Conservation (phyloP, 257 asterid species). For the Perilla frutescens region DNA sequence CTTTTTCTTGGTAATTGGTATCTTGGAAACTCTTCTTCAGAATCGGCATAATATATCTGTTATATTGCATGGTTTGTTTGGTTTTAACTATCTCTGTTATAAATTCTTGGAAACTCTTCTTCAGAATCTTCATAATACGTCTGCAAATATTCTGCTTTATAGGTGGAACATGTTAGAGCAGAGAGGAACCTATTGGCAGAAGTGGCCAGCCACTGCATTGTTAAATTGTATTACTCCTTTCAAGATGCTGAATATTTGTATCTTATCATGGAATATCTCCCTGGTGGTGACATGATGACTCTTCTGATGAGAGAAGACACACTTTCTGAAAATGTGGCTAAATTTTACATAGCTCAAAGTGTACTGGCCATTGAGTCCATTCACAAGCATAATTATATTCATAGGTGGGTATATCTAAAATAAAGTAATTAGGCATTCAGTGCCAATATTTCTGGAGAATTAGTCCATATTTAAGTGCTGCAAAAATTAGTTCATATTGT, state of each 20-base stretch:
- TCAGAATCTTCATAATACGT: conserved; percentile 32
- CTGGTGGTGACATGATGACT: conserved; percentile 99
- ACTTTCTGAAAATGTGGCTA: conserved; percentile 83
- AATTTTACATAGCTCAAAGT: conserved; percentile 92
- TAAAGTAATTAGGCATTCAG: conserved; percentile 14
- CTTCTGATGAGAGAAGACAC: conserved; percentile 93
- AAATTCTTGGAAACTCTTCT: conserved; percentile 16
- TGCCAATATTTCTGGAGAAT: conserved; percentile 21
- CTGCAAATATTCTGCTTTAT: conserved; percentile 32
- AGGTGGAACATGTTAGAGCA: conserved; percentile 98
- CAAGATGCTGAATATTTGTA: conserved; percentile 93
- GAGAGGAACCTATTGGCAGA: conserved; percentile 95
- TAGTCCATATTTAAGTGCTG: conserved; percentile 14
- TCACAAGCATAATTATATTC: conserved; percentile 93
- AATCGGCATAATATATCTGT: too few species aligned
- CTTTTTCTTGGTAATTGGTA: too few species aligned
- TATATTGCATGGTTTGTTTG: neutral
- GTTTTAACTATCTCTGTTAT: conserved; percentile 3
- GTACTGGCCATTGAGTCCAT: conserved; percentile 93
- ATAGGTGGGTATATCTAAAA: conserved; percentile 64
- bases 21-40: too few species aligned
- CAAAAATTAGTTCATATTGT: conserved; percentile 14
- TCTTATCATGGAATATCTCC: conserved; percentile 96
- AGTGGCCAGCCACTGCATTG: conserved; percentile 96
- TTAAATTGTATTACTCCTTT: conserved; percentile 87